Percentiles rank a stretch among this genome's conserved stretches.
These are phyloP conservation scores for Acer yangbiense DNA, from an alignment of 345 rosid genomes.

Conservation along the genomic window DNA sequence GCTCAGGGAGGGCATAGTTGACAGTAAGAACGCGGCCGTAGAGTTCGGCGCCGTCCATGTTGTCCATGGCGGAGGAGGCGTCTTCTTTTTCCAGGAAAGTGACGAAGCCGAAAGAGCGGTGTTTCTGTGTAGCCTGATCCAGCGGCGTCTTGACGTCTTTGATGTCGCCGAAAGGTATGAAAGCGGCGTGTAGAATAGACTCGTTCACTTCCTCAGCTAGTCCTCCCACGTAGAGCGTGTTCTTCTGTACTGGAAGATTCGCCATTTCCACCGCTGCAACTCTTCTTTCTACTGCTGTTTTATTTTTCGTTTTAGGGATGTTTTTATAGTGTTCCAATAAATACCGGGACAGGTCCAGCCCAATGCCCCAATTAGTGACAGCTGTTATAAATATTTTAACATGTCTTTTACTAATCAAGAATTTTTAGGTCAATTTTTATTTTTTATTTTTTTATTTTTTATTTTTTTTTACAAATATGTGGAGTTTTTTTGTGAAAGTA, in stretches of 20 bases:
- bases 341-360: too few species aligned
- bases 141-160: constrained; percentile 96
- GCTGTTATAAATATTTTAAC: too few species aligned
- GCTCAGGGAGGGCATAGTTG: constrained; percentile 94
- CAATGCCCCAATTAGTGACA: too few species aligned
- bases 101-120: constrained; percentile 96
- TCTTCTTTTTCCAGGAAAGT: constrained; percentile 92
- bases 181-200: constrained; percentile 85
- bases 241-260: constrained; percentile 84
- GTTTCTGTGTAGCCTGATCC: constrained; percentile 98
- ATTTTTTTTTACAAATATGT: too few species aligned
- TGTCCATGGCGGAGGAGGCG: constrained; percentile 92
- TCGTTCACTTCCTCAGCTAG: constrained; percentile 97
- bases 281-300: background rate
- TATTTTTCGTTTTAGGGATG: too few species aligned
- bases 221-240: constrained; percentile 95
- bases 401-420: too few species aligned
- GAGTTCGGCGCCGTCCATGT: constrained; percentile 97
- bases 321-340: too few species aligned
- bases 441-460: too few species aligned
- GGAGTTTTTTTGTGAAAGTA: too few species aligned
- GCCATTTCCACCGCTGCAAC: constrained; percentile 29
- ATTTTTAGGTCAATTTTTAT: too few species aligned
- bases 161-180: constrained; percentile 96
- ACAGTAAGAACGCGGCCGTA: constrained; percentile 98